Conservation (phyloP, 441 rosid genomes). For the Cnidoscolus chayamansa region DNA sequence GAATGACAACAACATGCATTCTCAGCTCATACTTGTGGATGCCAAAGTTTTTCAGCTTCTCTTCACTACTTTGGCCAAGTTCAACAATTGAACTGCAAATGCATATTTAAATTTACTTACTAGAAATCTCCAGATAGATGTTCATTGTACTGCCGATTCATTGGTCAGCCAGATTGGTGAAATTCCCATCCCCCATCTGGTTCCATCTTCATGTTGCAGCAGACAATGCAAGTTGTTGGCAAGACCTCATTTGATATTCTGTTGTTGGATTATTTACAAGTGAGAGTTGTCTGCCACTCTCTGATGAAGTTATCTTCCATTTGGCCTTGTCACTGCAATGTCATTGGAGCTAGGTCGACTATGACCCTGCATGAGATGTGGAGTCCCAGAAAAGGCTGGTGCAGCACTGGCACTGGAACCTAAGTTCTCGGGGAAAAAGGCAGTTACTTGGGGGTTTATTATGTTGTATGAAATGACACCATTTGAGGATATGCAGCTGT, state of each 20-base stretch:
- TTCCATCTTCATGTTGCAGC: slow-evolving; percentile 1
- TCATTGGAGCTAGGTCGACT: background rate
- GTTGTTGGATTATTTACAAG: slow-evolving; percentile 1
- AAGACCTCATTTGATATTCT: background rate
- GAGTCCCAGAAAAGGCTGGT: slow-evolving; percentile 3
- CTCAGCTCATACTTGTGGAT: background rate
- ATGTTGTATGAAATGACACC: slow-evolving; percentile 4
- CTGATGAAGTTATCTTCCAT: slow-evolving; percentile 9
- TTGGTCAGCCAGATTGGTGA: slow-evolving; percentile 2
- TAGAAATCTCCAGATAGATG: too few species aligned
- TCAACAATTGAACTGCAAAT: background rate
- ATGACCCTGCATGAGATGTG: background rate
- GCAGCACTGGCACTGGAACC: background rate
- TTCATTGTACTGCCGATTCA: background rate
- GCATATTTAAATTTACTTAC: background rate
- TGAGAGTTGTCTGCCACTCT: slow-evolving; percentile 1
- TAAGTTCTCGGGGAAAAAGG: slow-evolving; percentile 1
- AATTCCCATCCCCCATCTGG: slow-evolving; percentile 2
- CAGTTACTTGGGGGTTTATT: background rate
- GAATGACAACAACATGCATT: background rate
- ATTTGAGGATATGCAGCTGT: slow-evolving; percentile 2
- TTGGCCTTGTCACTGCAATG: slow-evolving; percentile 1
- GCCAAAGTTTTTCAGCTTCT: background rate
- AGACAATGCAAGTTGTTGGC: slow-evolving; percentile 12
- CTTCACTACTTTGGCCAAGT: background rate